Conservation (phyloP, 768 basidiomycete species). For the Rhizopogon salebrosus region DNA sequence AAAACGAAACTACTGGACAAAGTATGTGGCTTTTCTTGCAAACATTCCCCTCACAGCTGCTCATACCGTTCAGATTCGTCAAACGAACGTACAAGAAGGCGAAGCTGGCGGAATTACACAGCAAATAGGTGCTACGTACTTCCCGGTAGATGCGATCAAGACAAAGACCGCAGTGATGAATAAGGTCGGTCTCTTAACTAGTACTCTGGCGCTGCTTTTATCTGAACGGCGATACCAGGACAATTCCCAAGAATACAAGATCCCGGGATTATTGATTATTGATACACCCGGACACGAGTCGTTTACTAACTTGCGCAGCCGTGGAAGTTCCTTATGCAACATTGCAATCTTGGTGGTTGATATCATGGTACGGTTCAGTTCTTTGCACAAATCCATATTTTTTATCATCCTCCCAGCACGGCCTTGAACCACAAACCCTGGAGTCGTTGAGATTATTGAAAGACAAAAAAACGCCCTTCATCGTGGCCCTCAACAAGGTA, state of each 20-base stretch:
- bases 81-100: constrained; percentile 99
- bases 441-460: constrained; percentile 90
- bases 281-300: constrained; percentile 99
- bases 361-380: constrained; percentile 68
- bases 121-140: constrained; percentile 99
- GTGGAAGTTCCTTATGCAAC: constrained; percentile 96
- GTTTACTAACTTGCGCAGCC: constrained; percentile 92
- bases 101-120: constrained; percentile 99
- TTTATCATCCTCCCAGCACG: constrained; percentile 59
- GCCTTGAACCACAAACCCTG: constrained; percentile 95
- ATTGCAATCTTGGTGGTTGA: constrained; percentile 99
- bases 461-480: constrained; percentile 96
- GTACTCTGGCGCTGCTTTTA: background rate
- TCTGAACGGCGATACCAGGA: constrained; percentile 41
- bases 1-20: constrained; percentile 98
- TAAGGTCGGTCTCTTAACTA: constrained; percentile 42
- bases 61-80: constrained; percentile 69
- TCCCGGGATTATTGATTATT: constrained; percentile 92
- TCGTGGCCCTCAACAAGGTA: constrained; percentile 97
- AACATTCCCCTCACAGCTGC: constrained; percentile 2
- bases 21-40: constrained; percentile 36
- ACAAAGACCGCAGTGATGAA: constrained; percentile 93
- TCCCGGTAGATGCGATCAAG: constrained; percentile 93
- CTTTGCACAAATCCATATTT: background rate
- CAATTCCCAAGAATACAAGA: constrained; percentile 85